A percentile compares a stretch with the other conserved stretches of the same genome.
phyloP scores from a whole-genome alignment of 2,329 filamentous ascomycete species.

The Rutstroemia sp. region DNA sequence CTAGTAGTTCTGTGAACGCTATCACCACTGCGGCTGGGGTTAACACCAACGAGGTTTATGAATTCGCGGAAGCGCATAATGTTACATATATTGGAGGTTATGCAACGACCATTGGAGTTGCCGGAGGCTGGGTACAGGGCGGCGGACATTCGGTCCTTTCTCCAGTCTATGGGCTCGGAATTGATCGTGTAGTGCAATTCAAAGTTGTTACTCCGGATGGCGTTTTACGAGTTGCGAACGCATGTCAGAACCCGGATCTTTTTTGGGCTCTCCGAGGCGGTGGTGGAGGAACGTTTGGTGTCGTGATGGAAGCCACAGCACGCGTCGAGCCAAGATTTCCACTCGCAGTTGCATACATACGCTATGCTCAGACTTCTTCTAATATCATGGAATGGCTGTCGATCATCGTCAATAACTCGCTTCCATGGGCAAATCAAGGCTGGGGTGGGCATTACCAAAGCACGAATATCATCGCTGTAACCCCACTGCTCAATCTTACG shows the following conservation, averaged over 20 bases:
- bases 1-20: constrained; percentile 13
- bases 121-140: constrained; percentile 40
- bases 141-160: constrained; percentile 49
- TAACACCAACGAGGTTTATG: constrained; percentile 19
- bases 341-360: constrained; percentile 12
- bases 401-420: constrained; percentile 12
- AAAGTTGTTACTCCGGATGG: constrained; percentile 42
- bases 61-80: constrained; percentile 23
- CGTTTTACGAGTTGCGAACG: constrained; percentile 35
- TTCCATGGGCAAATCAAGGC: constrained; percentile 16
- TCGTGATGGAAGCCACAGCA: constrained; percentile 28
- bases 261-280: constrained; percentile 44
- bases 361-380: constrained; percentile 4
- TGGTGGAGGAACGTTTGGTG: constrained; percentile 38
- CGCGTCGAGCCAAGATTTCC: constrained; percentile 11
- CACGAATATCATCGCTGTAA: constrained; percentile 13
- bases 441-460: constrained; percentile 15
- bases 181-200: constrained; percentile 41
- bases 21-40: constrained; percentile 24
- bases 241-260: constrained; percentile 36
- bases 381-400: constrained; percentile 10
- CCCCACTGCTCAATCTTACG: constrained; percentile 12
- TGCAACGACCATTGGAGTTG: constrained; percentile 40
- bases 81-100: constrained; percentile 22
- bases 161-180: constrained; percentile 41